phyloP scores from a whole-genome alignment of 208 protist genomes.

The Trichomonas tenax region DNA sequence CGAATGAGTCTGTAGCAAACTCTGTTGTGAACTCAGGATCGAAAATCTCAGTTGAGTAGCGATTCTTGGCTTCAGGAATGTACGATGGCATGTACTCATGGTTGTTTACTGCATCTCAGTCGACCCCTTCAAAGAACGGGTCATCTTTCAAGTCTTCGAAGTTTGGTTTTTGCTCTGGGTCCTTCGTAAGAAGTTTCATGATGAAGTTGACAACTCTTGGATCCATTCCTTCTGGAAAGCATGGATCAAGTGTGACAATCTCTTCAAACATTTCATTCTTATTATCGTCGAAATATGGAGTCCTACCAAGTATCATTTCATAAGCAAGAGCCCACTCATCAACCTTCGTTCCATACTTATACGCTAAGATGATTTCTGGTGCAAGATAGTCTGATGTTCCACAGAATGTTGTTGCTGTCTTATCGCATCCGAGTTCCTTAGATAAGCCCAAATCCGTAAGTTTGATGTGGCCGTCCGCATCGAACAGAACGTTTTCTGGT shows the following conservation, averaged over 20 bases:
- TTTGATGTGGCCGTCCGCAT: not conserved
- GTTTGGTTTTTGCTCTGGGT: not conserved
- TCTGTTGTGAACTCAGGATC: not conserved
- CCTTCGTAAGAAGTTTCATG: not conserved
- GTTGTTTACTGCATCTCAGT: not conserved
- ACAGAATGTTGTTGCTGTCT: not conserved
- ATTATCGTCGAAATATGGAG: not conserved
- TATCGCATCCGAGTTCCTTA: not conserved
- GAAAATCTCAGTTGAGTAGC: not conserved
- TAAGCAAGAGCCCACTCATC: constrained; percentile 1
- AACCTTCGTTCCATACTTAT: not conserved
- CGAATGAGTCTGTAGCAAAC: not conserved
- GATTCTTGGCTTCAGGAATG: not conserved
- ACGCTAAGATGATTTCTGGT: not conserved
- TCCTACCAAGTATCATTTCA: not conserved
- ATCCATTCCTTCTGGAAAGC: not conserved
- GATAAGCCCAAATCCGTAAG: not conserved
- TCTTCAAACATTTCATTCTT: not conserved
- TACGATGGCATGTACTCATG: not conserved
- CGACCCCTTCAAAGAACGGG: constrained; percentile 22
- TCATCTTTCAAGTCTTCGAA: not conserved
- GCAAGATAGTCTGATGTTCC: not conserved
- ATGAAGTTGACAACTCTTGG: not conserved
- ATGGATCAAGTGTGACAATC: not conserved
- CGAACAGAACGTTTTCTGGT: not conserved